Evolutionary conservation across 208 protist species (phyloP).

Genomic region (Jaenimonas drosophilae): DNA sequence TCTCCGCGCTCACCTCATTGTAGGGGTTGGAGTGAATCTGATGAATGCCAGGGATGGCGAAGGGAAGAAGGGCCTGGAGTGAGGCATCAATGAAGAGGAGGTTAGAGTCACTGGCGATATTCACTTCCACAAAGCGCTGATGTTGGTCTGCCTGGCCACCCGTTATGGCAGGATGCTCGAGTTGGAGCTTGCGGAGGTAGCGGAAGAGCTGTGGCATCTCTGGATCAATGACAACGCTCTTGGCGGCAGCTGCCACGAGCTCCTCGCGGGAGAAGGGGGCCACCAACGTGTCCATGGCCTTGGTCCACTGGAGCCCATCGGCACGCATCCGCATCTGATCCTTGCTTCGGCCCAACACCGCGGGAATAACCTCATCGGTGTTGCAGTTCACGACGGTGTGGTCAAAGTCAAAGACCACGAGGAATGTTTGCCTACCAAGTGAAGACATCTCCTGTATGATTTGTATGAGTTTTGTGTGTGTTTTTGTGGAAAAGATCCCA

Average conservation of each 20-base stretch:
- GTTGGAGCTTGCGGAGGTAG: conserved; percentile 18
- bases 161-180: background rate
- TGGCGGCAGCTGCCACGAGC: conserved; percentile 29
- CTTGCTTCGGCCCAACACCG: conserved; percentile 29
- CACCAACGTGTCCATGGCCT: conserved; percentile 59
- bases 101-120: conserved; percentile 79
- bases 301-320: conserved; percentile 60
- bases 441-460: too few species aligned
- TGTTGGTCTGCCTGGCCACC: conserved; percentile 15
- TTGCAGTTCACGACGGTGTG: conserved; percentile 83
- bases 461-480: too few species aligned
- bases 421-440: conserved; percentile 64
- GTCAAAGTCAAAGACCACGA: conserved; percentile 89
- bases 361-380: conserved; percentile 70
- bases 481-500: too few species aligned
- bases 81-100: conserved; percentile 66
- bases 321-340: conserved; percentile 17
- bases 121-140: conserved; percentile 40
- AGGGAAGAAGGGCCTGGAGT: conserved; percentile 39
- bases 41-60: conserved; percentile 21
- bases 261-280: conserved; percentile 43
- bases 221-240: conserved; percentile 39
- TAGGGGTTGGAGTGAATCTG: conserved; percentile 85
- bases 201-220: conserved; percentile 62
- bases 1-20: conserved; percentile 22